phyloP scores from a whole-genome alignment of 257 asterid genomes.

The Lavandula angustifolia region DNA sequence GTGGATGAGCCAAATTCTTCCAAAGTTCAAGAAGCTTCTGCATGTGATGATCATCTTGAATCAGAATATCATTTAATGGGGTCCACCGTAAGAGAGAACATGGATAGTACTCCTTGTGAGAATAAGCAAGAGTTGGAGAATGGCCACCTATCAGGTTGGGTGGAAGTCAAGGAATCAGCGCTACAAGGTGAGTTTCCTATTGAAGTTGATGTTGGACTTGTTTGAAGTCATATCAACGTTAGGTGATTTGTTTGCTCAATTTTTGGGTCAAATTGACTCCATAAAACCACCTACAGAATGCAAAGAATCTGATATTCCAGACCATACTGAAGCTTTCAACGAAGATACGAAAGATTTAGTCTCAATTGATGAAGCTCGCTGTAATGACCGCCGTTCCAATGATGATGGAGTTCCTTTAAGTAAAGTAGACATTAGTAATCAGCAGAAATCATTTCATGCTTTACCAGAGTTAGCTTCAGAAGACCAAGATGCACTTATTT shows the following conservation, averaged over 20 bases:
- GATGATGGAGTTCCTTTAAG: slow-evolving; percentile 38
- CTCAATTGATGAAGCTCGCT: slow-evolving; percentile 31
- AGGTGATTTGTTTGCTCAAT: slow-evolving; percentile 29
- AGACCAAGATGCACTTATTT: slow-evolving; percentile 38
- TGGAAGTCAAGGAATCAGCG: slow-evolving; percentile 35
- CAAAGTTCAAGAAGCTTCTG: slow-evolving; percentile 72
- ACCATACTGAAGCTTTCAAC: slow-evolving; percentile 33
- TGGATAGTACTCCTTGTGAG: slow-evolving; percentile 37
- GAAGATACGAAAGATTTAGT: slow-evolving; percentile 32
- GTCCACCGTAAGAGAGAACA: slow-evolving; percentile 42
- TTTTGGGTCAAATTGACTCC: slow-evolving; percentile 33
- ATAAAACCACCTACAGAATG: slow-evolving; percentile 33
- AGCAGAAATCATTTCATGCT: slow-evolving; percentile 37
- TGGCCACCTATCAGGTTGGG: slow-evolving; percentile 42
- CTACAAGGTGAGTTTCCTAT: slow-evolving; percentile 38
- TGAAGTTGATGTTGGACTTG: slow-evolving; percentile 21
- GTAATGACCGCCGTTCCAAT: slow-evolving; percentile 32
- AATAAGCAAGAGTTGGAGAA: slow-evolving; percentile 50
- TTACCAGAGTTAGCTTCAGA: slow-evolving; percentile 39
- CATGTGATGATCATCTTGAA: slow-evolving; percentile 84
- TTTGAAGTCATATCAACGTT: slow-evolving; percentile 20
- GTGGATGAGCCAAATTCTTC: slow-evolving; percentile 75
- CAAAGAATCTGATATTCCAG: slow-evolving; percentile 41
- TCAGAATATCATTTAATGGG: slow-evolving; percentile 55
- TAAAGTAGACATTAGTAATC: slow-evolving; percentile 30